These are phyloP conservation scores for Apiotrichum akiyoshidainum DNA, from an alignment of 1,284 basidiomycete genomes.

Conservation along the genomic window DNA sequence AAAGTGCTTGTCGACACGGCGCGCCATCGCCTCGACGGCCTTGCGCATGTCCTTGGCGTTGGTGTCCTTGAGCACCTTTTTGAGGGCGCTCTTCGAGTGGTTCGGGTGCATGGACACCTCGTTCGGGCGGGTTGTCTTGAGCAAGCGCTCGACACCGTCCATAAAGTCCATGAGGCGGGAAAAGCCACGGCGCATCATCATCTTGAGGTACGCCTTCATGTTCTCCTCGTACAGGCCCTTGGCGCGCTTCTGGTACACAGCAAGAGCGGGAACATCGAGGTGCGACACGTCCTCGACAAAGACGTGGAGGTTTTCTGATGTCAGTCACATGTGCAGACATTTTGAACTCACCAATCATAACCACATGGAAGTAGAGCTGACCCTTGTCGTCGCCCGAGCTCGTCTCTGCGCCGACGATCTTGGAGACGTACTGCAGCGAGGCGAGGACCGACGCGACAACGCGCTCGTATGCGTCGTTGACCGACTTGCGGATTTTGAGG, in stretches of 20 bases:
- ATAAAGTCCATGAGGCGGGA: slow-evolving; percentile 90
- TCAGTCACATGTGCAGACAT: neutral
- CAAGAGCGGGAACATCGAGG: slow-evolving; percentile 58
- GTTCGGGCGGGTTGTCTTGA: slow-evolving; percentile 73
- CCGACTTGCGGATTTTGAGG: slow-evolving; percentile 70
- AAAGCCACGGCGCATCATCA: slow-evolving; percentile 81
- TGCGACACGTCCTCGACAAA: slow-evolving; percentile 77
- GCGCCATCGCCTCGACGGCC: slow-evolving; percentile 75
- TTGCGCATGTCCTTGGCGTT: slow-evolving; percentile 83
- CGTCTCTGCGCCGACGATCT: slow-evolving; percentile 66
- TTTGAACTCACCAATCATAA: slow-evolving; percentile 76
- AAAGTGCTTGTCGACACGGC: slow-evolving; percentile 95
- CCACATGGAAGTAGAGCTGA: slow-evolving; percentile 91
- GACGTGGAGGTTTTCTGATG: slow-evolving; percentile 89
- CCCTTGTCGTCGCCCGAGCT: slow-evolving; percentile 84
- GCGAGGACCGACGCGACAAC: slow-evolving; percentile 89
- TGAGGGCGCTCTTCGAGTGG: slow-evolving; percentile 73
- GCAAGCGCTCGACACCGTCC: slow-evolving; percentile 79
- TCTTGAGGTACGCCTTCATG: slow-evolving; percentile 75
- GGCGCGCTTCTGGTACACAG: slow-evolving; percentile 67
- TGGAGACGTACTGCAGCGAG: slow-evolving; percentile 88
- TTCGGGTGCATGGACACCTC: slow-evolving; percentile 74
- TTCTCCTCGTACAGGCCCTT: slow-evolving; percentile 85
- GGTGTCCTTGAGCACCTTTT: slow-evolving; percentile 82
- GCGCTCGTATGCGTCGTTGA: slow-evolving; percentile 81